phyloP scores from a whole-genome alignment of 352 stramenopile genomes.

The Globisporangium cylindrosporum region DNA sequence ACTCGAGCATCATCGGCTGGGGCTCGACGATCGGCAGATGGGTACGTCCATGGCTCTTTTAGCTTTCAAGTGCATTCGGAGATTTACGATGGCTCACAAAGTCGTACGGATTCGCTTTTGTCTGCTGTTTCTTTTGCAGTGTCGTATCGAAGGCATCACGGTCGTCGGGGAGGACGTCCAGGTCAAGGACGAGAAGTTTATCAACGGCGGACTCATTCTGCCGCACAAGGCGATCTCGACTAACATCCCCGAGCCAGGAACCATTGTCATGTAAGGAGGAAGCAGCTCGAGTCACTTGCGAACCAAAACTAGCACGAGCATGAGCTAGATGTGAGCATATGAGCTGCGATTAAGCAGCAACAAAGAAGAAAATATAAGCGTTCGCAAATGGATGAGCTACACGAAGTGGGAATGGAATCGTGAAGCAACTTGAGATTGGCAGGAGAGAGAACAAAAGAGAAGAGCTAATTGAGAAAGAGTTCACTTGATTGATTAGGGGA shows the following conservation, averaged over 20 bases:
- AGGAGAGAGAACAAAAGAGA: neutral
- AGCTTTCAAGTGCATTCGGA: neutral
- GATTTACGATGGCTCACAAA: neutral
- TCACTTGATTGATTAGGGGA: neutral
- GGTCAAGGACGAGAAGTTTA: conserved; percentile 87
- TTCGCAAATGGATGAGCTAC: neutral
- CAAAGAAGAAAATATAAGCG: neutral
- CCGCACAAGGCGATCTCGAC: conserved; percentile 87
- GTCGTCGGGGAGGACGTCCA: conserved; percentile 87
- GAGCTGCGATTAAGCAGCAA: neutral
- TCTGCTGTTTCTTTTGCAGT: conserved; percentile 32
- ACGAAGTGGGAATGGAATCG: neutral
- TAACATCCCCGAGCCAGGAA: conserved; percentile 81
- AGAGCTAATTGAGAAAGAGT: neutral
- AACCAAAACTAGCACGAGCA: neutral
- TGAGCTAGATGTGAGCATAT: conserved; percentile 1
- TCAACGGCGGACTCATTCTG: conserved; percentile 86
- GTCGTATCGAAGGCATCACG: conserved; percentile 79
- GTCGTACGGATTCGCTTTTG: neutral
- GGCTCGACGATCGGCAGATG: conserved; percentile 82
- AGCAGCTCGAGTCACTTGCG: neutral
- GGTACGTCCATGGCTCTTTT: conserved; percentile 32
- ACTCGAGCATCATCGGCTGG: conserved; percentile 90
- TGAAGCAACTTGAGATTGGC: neutral
- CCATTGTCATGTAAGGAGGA: conserved; percentile 80